These are phyloP conservation scores for Candida nonsorbophila DNA, from an alignment of 805 yeast genomes.

Conservation along the genomic window DNA sequence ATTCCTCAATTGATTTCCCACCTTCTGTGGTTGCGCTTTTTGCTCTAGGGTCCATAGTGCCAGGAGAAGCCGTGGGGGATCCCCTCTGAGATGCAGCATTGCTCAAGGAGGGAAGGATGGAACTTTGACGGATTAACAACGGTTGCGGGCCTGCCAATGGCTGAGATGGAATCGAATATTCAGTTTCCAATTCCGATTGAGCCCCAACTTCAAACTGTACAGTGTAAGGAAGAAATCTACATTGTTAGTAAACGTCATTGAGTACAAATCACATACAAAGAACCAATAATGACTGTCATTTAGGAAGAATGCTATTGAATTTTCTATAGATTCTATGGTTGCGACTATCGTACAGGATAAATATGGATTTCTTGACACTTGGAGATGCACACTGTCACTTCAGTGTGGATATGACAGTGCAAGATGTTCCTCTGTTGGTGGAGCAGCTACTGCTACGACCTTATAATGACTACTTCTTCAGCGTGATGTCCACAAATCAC, in stretches of 20 bases:
- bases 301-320: not conserved
- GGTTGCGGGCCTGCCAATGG: slow-evolving; percentile 1
- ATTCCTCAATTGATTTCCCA: too few relatives aligned
- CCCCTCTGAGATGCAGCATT: slow-evolving; percentile 15
- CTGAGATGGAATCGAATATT: not conserved
- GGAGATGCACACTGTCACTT: slow-evolving; percentile 35
- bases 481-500: slow-evolving; percentile 36
- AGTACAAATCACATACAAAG: slow-evolving; percentile 44
- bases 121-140: slow-evolving; percentile 11
- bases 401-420: slow-evolving; percentile 8
- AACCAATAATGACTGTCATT: slow-evolving; percentile 69
- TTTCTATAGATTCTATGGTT: slow-evolving; percentile 2
- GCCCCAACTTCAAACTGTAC: slow-evolving; percentile 57
- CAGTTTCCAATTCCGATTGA: slow-evolving; percentile 6
- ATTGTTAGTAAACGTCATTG: slow-evolving; percentile 15
- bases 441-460: slow-evolving; percentile 7
- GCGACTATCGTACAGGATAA: too few relatives aligned
- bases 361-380: not conserved
- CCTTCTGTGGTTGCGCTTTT: not conserved
- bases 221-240: slow-evolving; percentile 65
- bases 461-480: slow-evolving; percentile 12
- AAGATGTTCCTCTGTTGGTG: slow-evolving; percentile 7
- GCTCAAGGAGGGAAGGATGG: slow-evolving; percentile 32
- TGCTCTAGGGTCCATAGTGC: slow-evolving; percentile 1
- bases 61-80: slow-evolving; percentile 7